A percentile compares a stretch with the other conserved stretches of the same genome.
Evolutionary conservation across 2,329 filamentous ascomycete genomes (phyloP).

Genomic region (Endoconidiophora polonica): DNA sequence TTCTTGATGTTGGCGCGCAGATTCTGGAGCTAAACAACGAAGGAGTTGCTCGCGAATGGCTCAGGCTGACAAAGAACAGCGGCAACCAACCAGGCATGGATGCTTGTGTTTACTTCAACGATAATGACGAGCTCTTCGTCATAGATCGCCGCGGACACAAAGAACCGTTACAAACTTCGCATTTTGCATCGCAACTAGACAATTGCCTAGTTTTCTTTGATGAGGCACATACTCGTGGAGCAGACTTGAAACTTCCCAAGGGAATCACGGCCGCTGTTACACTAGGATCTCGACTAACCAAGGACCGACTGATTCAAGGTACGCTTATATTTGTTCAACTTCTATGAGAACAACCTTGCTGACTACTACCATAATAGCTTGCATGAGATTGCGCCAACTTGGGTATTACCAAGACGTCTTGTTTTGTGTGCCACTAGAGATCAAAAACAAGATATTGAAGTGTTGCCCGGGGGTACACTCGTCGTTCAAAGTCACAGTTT

Average conservation of each 20-base stretch:
- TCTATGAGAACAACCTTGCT: neutral
- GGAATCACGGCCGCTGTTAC: constrained; percentile 50
- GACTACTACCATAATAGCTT: constrained; percentile 27
- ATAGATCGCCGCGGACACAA: constrained; percentile 29
- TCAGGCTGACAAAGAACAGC: constrained; percentile 20
- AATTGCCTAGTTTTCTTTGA: constrained; percentile 52
- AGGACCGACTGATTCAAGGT: constrained; percentile 55
- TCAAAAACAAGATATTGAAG: constrained; percentile 33
- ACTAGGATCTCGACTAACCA: constrained; percentile 45
- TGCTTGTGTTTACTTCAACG: constrained; percentile 16
- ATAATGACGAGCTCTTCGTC: constrained; percentile 28
- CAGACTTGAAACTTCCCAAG: constrained; percentile 44
- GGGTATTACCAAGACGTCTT: constrained; percentile 47
- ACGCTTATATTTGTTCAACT: no score
- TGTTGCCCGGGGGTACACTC: constrained; percentile 6
- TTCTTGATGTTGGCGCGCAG: constrained; percentile 56
- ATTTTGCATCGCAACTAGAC: constrained; percentile 38
- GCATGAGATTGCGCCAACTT: constrained; percentile 53
- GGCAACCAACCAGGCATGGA: constrained; percentile 17
- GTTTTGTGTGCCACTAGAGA: constrained; percentile 43
- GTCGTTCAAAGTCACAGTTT: constrained; percentile 24
- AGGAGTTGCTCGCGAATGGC: constrained; percentile 36
- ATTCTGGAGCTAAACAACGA: constrained; percentile 47
- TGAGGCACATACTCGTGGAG: constrained; percentile 53
- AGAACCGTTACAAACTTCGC: constrained; percentile 38